Percentiles rank a stretch among this genome's conserved stretches.
phyloP scores from a whole-genome alignment of 176 grass and related monocot genomes.

The Pontederia paniculata region DNA sequence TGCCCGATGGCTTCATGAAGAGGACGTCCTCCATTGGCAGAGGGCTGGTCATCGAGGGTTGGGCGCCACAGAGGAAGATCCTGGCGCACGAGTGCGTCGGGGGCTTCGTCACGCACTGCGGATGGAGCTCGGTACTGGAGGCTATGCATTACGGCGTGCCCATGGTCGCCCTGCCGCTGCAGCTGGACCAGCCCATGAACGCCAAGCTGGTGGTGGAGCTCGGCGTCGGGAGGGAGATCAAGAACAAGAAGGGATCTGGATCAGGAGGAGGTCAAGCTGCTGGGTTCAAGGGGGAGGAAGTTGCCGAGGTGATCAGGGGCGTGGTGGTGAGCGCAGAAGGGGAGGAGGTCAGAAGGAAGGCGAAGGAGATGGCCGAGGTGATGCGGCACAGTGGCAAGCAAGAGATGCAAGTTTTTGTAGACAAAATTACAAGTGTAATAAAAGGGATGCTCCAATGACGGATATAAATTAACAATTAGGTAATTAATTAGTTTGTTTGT shows the following conservation, averaged over 20 bases:
- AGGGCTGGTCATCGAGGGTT: slow-evolving; percentile 56
- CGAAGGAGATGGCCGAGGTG: slow-evolving; percentile 27
- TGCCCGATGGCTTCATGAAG: slow-evolving; percentile 17
- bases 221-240: slow-evolving; percentile 38
- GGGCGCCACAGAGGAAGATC: slow-evolving; percentile 60
- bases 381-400: slow-evolving; percentile 22
- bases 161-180: slow-evolving; percentile 57
- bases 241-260: slow-evolving; percentile 7
- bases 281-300: slow-evolving; percentile 34
- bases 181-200: slow-evolving; percentile 54
- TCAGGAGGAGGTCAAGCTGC: slow-evolving; percentile 1
- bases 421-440: slow-evolving; percentile 33
- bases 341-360: slow-evolving; percentile 12
- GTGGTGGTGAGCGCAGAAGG: slow-evolving; percentile 22
- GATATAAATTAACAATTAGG: too few species aligned
- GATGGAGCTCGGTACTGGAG: slow-evolving; percentile 82
- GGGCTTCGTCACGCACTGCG: slow-evolving; percentile 74
- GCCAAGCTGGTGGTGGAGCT: slow-evolving; percentile 49
- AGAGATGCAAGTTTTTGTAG: slow-evolving; percentile 22
- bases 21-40: slow-evolving; percentile 8
- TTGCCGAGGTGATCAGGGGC: slow-evolving; percentile 23
- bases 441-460: too few species aligned
- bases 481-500: too few species aligned
- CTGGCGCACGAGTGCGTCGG: slow-evolving; percentile 34
- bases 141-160: slow-evolving; percentile 41